Conservation (phyloP, 2,329 filamentous ascomycete genomes). For the Aspergillus sp. region DNA sequence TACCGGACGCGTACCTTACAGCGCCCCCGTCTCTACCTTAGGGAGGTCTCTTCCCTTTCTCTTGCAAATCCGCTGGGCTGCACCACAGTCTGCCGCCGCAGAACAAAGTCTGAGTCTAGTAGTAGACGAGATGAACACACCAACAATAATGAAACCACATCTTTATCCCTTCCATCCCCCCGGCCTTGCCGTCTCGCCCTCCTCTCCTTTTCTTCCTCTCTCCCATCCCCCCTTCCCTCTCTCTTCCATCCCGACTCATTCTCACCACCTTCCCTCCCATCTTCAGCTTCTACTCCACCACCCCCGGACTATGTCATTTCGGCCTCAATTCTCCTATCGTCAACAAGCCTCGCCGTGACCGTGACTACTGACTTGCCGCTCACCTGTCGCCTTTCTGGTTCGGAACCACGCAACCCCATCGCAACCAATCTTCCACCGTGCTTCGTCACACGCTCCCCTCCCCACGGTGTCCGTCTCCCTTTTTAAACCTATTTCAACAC, state of each 20-base stretch:
- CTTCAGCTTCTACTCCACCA: constrained; percentile 20
- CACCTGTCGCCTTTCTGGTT: constrained; percentile 15
- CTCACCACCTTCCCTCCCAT: constrained; percentile 8
- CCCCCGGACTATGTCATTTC: constrained; percentile 32
- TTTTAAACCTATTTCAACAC: background rate
- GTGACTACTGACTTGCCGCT: constrained; percentile 16
- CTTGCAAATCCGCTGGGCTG: constrained; percentile 15
- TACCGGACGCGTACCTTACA: constrained; percentile 6
- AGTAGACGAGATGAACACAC: constrained; percentile 26
- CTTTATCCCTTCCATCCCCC: constrained; percentile 29
- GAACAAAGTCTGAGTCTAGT: constrained; percentile 22
- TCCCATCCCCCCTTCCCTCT: constrained; percentile 14
- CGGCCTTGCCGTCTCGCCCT: constrained; percentile 16
- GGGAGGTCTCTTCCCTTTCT: too few relatives aligned
- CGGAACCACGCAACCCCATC: constrained; percentile 12
- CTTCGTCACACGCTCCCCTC: constrained; percentile 23
- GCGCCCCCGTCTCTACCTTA: constrained; percentile 12
- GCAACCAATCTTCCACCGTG: constrained; percentile 5
- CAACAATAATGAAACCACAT: constrained; percentile 34
- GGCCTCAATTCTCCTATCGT: constrained; percentile 22
- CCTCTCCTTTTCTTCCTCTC: constrained; percentile 13
- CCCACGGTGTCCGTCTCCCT: constrained; percentile 1
- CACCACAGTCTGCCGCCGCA: constrained; percentile 10
- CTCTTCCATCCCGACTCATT: constrained; percentile 12
- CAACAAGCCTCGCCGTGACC: constrained; percentile 33